A percentile compares a stretch with the other conserved stretches of the same genome.
Evolutionary conservation across 1,284 basidiomycete genomes (phyloP).

Genomic region (Naganishia albida): DNA sequence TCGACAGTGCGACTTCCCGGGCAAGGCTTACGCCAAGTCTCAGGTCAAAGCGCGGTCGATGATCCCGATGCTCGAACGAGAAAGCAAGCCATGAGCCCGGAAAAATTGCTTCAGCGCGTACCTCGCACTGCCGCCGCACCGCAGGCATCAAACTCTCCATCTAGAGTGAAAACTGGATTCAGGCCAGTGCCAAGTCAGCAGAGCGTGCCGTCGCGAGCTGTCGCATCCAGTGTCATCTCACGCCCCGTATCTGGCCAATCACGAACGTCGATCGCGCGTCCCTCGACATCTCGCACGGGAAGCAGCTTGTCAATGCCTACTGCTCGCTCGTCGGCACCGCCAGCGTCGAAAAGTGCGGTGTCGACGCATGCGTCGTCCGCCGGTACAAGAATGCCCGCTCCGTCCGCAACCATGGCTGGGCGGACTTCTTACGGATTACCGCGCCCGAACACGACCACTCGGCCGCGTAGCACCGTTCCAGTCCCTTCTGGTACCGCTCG

Average conservation of each 20-base stretch:
- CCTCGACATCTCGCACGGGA: constrained; percentile 2
- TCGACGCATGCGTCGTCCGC: not conserved
- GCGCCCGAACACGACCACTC: not conserved
- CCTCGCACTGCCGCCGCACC: not conserved
- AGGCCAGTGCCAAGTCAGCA: constrained; percentile 10
- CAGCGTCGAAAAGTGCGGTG: not conserved
- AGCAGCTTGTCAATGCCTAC: constrained; percentile 2
- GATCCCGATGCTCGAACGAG: constrained; percentile 10
- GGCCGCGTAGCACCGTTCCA: not conserved
- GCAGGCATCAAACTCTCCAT: not conserved
- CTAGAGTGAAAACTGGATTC: constrained; percentile 6
- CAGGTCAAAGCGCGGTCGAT: constrained; percentile 4
- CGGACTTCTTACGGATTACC: constrained; percentile 10
- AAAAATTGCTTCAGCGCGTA: constrained; percentile 11
- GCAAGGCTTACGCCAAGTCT: constrained; percentile 22
- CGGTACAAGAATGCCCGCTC: not conserved
- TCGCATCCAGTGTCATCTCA: not conserved
- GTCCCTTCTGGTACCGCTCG: not conserved
- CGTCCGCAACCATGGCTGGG: constrained; percentile 7
- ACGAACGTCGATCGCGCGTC: not conserved
- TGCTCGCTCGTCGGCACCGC: not conserved
- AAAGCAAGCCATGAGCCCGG: constrained; percentile 26
- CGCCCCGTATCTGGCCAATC: not conserved
- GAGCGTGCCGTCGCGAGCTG: not conserved
- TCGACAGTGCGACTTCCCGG: constrained; percentile 11